Conservation (phyloP, 2,329 filamentous ascomycete species). For the Ceratocystiopsis sp. region DNA sequence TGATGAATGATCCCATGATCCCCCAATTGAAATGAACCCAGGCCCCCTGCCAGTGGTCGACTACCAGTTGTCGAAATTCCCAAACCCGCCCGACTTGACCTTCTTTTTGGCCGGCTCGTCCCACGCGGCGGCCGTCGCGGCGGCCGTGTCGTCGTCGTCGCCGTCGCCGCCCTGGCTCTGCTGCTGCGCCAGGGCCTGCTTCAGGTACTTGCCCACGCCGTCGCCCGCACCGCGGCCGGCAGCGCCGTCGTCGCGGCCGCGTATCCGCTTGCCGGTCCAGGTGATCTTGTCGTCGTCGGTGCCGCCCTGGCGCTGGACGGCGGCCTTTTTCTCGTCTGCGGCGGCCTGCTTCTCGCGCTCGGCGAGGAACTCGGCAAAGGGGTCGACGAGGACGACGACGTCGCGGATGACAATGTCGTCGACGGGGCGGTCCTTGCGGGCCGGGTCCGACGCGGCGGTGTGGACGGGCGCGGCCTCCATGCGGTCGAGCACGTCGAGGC, state of each 20-base stretch:
- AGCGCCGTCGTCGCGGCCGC: conserved; percentile 46
- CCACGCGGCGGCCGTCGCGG: conserved; percentile 33
- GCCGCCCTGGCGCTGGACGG: conserved; percentile 46
- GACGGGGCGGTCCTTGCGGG: conserved; percentile 43
- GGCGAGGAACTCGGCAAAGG: conserved; percentile 83
- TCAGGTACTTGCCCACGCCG: conserved; percentile 67
- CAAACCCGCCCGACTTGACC: conserved; percentile 62
- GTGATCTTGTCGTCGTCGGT: conserved; percentile 80
- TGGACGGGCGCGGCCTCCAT: conserved; percentile 68
- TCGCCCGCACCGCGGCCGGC: conserved; percentile 27
- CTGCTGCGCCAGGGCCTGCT: conserved; percentile 25
- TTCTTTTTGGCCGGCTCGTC: conserved; percentile 70
- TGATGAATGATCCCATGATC: not conserved
- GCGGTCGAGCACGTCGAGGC: conserved; percentile 49
- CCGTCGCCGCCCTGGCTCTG: conserved; percentile 8
- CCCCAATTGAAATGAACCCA: too few species aligned
- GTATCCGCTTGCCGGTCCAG: conserved; percentile 88
- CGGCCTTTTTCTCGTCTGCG: conserved; percentile 38
- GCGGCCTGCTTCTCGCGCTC: conserved; percentile 50
- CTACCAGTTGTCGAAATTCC: conserved; percentile 89
- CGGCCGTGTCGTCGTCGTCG: conserved; percentile 24
- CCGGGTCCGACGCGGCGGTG: conserved; percentile 41
- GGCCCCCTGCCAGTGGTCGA: not conserved
- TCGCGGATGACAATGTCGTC: conserved; percentile 69
- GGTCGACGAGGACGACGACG: conserved; percentile 76